Conservation (phyloP, 352 stramenopile genomes). For the Elongisporangium prolatum region DNA sequence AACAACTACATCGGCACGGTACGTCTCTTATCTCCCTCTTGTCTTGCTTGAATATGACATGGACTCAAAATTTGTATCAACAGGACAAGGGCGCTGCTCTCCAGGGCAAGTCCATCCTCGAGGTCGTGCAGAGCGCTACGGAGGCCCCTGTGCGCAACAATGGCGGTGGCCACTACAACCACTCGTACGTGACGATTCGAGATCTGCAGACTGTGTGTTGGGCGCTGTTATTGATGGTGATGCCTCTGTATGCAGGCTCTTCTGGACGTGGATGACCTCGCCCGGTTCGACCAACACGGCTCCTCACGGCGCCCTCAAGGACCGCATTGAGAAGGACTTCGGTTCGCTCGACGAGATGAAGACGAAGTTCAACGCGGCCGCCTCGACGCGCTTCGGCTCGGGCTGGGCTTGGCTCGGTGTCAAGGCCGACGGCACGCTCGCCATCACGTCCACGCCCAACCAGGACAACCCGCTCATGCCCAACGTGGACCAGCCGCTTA, state of each 20-base stretch:
- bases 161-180: constrained; percentile 82
- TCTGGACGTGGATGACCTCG: constrained; percentile 91
- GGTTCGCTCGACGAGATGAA: constrained; percentile 89
- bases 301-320: constrained; percentile 74
- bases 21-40: constrained; percentile 3
- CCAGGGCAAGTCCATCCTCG: constrained; percentile 77
- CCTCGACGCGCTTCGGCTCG: constrained; percentile 85
- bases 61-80: too few relatives aligned
- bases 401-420: constrained; percentile 90
- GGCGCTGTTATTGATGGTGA: background rate
- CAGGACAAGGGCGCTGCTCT: constrained; percentile 67
- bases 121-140: constrained; percentile 69
- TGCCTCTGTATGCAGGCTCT: constrained; percentile 42
- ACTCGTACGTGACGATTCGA: constrained; percentile 33
- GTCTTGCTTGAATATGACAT: background rate
- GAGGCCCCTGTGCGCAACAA: constrained; percentile 82
- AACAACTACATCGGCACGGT: constrained; percentile 82
- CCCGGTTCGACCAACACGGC: constrained; percentile 73
- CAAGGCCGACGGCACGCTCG: constrained; percentile 87
- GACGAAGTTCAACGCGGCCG: constrained; percentile 86
- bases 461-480: constrained; percentile 92
- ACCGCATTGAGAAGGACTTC: constrained; percentile 88
- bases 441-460: constrained; percentile 95
- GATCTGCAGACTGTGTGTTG: too few relatives aligned
- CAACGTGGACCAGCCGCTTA: constrained; percentile 65